Conservation (phyloP, 1,284 basidiomycete species). For the Anthracocystis walkeri region DNA sequence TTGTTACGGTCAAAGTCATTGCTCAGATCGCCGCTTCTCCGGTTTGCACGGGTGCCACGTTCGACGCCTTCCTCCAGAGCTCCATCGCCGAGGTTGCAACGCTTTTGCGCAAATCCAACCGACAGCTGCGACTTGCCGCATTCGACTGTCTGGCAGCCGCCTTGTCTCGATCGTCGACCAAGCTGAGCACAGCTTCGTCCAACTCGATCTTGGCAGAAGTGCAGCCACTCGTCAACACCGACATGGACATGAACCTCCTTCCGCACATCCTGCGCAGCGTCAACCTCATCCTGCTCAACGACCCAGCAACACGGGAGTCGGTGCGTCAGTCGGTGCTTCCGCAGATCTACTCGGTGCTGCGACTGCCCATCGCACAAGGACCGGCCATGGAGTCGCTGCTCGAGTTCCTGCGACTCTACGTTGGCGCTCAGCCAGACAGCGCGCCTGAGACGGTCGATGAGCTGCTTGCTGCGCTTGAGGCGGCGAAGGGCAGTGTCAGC, state of each 20-base stretch:
- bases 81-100: constrained; percentile 80
- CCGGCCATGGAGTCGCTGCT: constrained; percentile 82
- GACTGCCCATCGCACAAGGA: constrained; percentile 81
- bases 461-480: constrained; percentile 40
- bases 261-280: constrained; percentile 53
- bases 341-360: constrained; percentile 79
- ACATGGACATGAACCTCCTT: constrained; percentile 58
- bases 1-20: constrained; percentile 72
- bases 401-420: constrained; percentile 82
- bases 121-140: constrained; percentile 81
- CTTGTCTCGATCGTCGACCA: constrained; percentile 74
- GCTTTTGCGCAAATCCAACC: constrained; percentile 82
- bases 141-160: constrained; percentile 84
- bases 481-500: constrained; percentile 25
- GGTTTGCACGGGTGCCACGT: constrained; percentile 68
- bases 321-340: constrained; percentile 72
- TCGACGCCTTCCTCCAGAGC: constrained; percentile 83
- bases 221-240: constrained; percentile 51
- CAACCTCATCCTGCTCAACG: constrained; percentile 45
- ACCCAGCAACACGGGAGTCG: constrained; percentile 27
- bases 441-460: constrained; percentile 37
- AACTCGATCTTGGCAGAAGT: constrained; percentile 55
- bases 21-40: constrained; percentile 71
- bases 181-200: constrained; percentile 35
- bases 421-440: constrained; percentile 78